phyloP scores from a whole-genome alignment of 352 stramenopile species.

The Peronospora tabacina region DNA sequence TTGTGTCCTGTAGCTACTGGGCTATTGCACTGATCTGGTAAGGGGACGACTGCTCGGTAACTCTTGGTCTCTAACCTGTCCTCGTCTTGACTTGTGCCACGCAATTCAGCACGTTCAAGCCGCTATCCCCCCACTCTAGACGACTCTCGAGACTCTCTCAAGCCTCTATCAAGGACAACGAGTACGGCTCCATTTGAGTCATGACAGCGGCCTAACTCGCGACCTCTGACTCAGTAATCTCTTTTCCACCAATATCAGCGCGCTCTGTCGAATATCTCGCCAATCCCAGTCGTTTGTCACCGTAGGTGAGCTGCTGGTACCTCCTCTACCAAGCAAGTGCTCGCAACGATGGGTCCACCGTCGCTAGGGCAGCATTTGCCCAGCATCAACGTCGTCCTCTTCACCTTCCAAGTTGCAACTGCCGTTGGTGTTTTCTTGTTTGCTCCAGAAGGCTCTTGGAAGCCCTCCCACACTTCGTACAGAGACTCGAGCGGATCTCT shows the following conservation, averaged over 20 bases:
- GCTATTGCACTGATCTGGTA: constrained; percentile 24
- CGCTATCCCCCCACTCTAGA: constrained; percentile 4
- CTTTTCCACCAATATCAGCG: constrained; percentile 14
- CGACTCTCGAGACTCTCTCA: constrained; percentile 20
- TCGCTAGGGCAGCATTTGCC: constrained; percentile 22
- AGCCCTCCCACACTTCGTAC: constrained; percentile 3
- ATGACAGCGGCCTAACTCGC: constrained; percentile 14
- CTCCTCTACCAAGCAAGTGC: constrained; percentile 2
- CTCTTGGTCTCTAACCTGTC: constrained; percentile 11
- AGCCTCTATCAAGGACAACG: constrained; percentile 18
- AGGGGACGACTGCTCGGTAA: constrained; percentile 7
- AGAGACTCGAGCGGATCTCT: constrained; percentile 18
- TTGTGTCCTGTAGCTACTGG: constrained; percentile 5
- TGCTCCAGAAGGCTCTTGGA: constrained; percentile 29
- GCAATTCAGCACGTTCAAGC: constrained; percentile 9
- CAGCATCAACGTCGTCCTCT: constrained; percentile 29
- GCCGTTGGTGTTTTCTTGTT: constrained; percentile 23
- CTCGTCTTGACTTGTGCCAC: constrained; percentile 2
- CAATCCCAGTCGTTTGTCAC: constrained; percentile 17
- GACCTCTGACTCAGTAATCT: constrained; percentile 15
- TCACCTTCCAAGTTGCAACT: constrained; percentile 24
- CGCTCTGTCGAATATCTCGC: constrained; percentile 6
- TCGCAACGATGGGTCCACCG: constrained; percentile 16
- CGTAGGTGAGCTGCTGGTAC: constrained; percentile 1
- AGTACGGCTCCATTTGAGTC: constrained; percentile 26